phyloP scores from a whole-genome alignment of 106 monocot genomes.

The Dactylorhiza incarnata region DNA sequence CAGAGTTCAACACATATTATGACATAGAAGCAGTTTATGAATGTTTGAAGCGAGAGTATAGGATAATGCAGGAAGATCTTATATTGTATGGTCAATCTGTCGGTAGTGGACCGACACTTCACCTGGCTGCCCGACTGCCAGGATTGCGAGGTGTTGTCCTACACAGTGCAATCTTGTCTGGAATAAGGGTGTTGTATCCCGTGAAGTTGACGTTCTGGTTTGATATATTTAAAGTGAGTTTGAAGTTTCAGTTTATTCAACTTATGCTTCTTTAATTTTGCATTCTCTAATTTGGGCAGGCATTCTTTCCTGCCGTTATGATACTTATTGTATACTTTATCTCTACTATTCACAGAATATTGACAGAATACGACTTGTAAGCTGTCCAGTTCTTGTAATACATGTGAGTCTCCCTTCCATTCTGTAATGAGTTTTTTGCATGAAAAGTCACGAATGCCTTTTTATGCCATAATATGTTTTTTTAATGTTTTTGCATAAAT shows the following conservation, averaged over 20 bases:
- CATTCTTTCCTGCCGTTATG: background rate
- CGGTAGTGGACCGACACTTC: constrained; percentile 90
- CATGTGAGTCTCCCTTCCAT: constrained; percentile 6
- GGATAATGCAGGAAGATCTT: constrained; percentile 66
- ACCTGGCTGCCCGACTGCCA: constrained; percentile 63
- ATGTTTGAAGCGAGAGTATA: constrained; percentile 71
- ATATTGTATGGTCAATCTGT: constrained; percentile 97
- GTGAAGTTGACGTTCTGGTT: constrained; percentile 96
- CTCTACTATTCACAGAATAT: constrained; percentile 4
- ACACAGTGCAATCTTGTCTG: constrained; percentile 91
- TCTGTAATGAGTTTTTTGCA: background rate
- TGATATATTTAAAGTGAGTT: constrained; percentile 87
- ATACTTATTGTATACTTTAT: background rate
- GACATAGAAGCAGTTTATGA: constrained; percentile 97
- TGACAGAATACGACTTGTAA: constrained; percentile 10
- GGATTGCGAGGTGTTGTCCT: constrained; percentile 75
- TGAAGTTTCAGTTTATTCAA: background rate
- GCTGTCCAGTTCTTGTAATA: constrained; percentile 14
- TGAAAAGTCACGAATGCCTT: background rate
- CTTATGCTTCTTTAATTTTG: background rate
- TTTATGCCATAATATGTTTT: background rate
- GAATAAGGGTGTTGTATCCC: constrained; percentile 86
- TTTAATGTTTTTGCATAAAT: background rate
- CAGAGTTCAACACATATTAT: constrained; percentile 86
- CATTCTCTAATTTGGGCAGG: background rate